These are phyloP conservation scores for Lomentospora prolificans DNA, from an alignment of 2,329 filamentous ascomycete species.

Conservation along the genomic window DNA sequence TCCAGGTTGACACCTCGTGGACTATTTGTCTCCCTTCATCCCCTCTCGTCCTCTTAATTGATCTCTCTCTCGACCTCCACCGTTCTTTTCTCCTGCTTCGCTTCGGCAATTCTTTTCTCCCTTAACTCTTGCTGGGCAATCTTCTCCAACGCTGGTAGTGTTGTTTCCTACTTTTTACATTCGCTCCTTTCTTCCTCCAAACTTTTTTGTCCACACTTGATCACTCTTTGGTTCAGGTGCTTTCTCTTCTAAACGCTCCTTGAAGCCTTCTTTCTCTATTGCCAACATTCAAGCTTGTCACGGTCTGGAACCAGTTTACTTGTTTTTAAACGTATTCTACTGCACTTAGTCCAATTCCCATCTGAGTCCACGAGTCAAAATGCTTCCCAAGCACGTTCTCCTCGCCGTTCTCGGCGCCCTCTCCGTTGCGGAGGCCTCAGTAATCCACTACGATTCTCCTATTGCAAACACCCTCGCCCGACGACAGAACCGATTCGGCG, in stretches of 20 bases:
- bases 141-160: slow-evolving; percentile 37
- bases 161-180: slow-evolving; percentile 37
- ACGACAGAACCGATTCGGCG: slow-evolving; percentile 27
- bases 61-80: slow-evolving; percentile 15
- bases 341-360: slow-evolving; percentile 15
- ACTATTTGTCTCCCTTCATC: slow-evolving; percentile 21
- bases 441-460: slow-evolving; percentile 27
- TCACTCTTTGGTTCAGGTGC: neutral
- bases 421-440: slow-evolving; percentile 33
- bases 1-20: slow-evolving; percentile 28
- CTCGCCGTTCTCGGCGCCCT: slow-evolving; percentile 39
- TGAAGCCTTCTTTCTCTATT: slow-evolving; percentile 26
- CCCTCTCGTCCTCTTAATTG: slow-evolving; percentile 22
- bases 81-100: slow-evolving; percentile 19
- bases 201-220: slow-evolving; percentile 27
- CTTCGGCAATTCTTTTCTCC: slow-evolving; percentile 22
- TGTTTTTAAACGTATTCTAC: slow-evolving; percentile 15
- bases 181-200: slow-evolving; percentile 22
- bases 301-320: slow-evolving; percentile 41
- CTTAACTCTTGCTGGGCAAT: slow-evolving; percentile 16
- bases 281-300: slow-evolving; percentile 17
- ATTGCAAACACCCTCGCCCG: slow-evolving; percentile 26
- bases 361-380: slow-evolving; percentile 26
- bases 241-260: slow-evolving; percentile 6
- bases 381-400: slow-evolving; percentile 42